Evolutionary conservation across 176 grass and related monocot species (phyloP).

Genomic region (Neostapfia colusana): DNA sequence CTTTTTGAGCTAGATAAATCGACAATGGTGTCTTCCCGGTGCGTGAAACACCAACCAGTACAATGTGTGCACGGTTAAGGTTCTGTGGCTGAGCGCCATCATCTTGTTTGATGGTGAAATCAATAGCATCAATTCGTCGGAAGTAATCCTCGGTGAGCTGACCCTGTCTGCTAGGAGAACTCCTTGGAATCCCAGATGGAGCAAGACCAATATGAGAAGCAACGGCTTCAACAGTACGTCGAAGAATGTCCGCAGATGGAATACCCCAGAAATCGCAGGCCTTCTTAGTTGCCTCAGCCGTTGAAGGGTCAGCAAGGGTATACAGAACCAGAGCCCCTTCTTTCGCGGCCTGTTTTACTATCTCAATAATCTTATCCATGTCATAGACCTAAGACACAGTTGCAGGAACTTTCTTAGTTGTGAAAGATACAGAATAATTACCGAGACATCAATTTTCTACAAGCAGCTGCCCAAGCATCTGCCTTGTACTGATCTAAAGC

Average conservation of each 20-base stretch:
- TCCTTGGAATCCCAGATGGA: constrained; percentile 94
- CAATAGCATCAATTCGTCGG: constrained; percentile 77
- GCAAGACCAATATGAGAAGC: constrained; percentile 85
- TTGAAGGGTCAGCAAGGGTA: constrained; percentile 83
- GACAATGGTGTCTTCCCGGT: constrained; percentile 94
- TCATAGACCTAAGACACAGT: constrained; percentile 64
- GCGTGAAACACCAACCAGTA: constrained; percentile 91
- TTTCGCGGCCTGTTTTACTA: constrained; percentile 91
- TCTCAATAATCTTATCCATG: constrained; percentile 63
- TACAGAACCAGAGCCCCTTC: constrained; percentile 84
- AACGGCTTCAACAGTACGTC: constrained; percentile 85
- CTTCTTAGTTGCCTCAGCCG: constrained; percentile 68
- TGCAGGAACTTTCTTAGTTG: constrained; percentile 22
- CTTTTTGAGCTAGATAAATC: constrained; percentile 94
- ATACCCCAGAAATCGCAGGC: constrained; percentile 76
- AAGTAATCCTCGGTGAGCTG: constrained; percentile 83
- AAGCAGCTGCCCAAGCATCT: not conserved
- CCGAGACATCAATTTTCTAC: too few relatives aligned
- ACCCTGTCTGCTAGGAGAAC: constrained; percentile 54
- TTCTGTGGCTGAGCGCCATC: constrained; percentile 88
- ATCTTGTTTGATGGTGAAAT: constrained; percentile 98
- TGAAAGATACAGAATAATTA: constrained; percentile 24
- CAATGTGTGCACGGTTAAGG: constrained; percentile 65
- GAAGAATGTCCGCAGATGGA: constrained; percentile 67
- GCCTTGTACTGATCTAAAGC: too few relatives aligned